Evolutionary conservation across 2,329 filamentous ascomycete genomes (phyloP).

Genomic region (Colletotrichum lentis): DNA sequence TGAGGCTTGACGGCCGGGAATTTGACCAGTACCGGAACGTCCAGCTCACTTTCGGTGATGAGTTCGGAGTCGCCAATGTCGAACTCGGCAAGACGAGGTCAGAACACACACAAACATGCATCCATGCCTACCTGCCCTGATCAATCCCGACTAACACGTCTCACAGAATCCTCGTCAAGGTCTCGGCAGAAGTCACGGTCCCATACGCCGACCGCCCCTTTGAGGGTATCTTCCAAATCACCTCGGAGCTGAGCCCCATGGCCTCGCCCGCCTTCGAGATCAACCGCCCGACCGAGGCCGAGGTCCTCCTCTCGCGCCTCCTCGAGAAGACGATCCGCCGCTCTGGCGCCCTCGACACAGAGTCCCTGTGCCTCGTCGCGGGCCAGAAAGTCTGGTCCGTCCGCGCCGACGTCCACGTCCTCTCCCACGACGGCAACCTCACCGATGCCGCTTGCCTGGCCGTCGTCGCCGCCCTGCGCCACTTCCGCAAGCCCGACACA

Average conservation of each 20-base stretch:
- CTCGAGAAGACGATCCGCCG: constrained; percentile 95
- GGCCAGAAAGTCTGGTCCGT: constrained; percentile 92
- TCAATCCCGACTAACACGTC: constrained; percentile 11
- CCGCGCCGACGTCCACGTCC: constrained; percentile 88
- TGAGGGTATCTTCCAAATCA: constrained; percentile 93
- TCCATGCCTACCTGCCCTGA: neutral
- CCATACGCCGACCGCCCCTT: constrained; percentile 90
- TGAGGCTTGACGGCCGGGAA: constrained; percentile 83
- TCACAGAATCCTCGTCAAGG: constrained; percentile 78
- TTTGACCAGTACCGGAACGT: constrained; percentile 83
- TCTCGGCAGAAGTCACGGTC: constrained; percentile 86
- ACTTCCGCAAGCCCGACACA: constrained; percentile 91
- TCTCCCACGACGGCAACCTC: constrained; percentile 90
- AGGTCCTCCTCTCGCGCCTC: constrained; percentile 84
- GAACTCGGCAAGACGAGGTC: constrained; percentile 90
- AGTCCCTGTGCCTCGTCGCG: constrained; percentile 92
- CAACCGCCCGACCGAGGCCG: constrained; percentile 82
- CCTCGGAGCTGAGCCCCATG: constrained; percentile 91
- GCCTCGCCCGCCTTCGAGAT: constrained; percentile 89
- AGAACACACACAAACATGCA: constrained; percentile 32
- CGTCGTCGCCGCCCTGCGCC: constrained; percentile 85
- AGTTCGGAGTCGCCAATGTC: constrained; percentile 90
- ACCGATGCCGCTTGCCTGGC: constrained; percentile 87
- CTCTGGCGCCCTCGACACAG: constrained; percentile 90
- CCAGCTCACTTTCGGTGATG: constrained; percentile 83